A percentile compares a stretch with the other conserved stretches of the same genome.
These are phyloP conservation scores for Paecilomyces fulvus DNA, from an alignment of 2,329 filamentous ascomycete species.

Conservation along the genomic window DNA sequence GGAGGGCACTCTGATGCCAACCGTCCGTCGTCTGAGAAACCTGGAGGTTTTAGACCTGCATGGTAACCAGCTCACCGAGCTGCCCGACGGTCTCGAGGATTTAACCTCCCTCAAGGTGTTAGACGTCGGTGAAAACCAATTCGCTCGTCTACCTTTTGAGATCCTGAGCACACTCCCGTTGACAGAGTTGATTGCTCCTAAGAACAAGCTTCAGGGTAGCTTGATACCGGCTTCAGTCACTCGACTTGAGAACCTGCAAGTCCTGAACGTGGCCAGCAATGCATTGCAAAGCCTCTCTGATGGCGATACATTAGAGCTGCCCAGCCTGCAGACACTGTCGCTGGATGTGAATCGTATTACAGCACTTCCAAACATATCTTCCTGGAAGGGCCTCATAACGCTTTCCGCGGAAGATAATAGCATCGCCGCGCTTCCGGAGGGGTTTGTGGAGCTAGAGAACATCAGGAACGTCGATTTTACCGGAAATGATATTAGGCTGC, in stretches of 20 bases:
- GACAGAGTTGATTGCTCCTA: constrained; percentile 63
- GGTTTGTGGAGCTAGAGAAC: constrained; percentile 59
- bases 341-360: constrained; percentile 75
- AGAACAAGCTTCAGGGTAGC: constrained; percentile 67
- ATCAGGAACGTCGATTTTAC: constrained; percentile 75
- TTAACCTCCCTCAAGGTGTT: constrained; percentile 64
- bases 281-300: constrained; percentile 50
- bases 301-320: constrained; percentile 50
- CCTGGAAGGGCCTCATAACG: constrained; percentile 64
- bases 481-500: constrained; percentile 67
- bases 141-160: constrained; percentile 64
- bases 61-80: constrained; percentile 63
- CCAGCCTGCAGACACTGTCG: constrained; percentile 63
- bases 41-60: constrained; percentile 77
- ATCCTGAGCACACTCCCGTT: constrained; percentile 60
- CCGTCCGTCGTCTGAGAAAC: constrained; percentile 55
- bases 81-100: constrained; percentile 60
- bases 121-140: constrained; percentile 70
- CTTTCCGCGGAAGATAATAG: constrained; percentile 75
- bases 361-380: constrained; percentile 61
- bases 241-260: constrained; percentile 57
- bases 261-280: constrained; percentile 71
- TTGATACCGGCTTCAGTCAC: constrained; percentile 58
- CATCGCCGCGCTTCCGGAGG: constrained; percentile 65
- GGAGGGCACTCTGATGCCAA: constrained; percentile 56